Conservation (phyloP, 192 early-diverging fungal species). For the Mortierella claussenii region DNA sequence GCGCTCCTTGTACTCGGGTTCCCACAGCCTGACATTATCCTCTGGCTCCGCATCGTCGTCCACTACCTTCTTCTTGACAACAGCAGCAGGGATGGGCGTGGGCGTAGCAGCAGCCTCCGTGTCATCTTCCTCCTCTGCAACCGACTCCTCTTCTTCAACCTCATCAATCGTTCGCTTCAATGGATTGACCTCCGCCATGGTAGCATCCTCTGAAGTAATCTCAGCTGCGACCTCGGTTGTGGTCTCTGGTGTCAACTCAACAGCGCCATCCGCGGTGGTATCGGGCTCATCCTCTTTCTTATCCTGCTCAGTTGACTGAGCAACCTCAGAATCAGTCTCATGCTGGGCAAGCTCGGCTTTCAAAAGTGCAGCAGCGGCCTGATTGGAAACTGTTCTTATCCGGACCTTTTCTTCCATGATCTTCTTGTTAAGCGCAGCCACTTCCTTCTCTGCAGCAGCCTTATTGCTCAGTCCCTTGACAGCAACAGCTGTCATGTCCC, state of each 20-base stretch:
- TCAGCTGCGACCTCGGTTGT: background rate
- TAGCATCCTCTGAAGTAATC: background rate
- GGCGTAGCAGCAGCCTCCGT: slow-evolving; percentile 53
- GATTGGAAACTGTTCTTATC: slow-evolving; percentile 34
- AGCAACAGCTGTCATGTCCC: slow-evolving; percentile 45
- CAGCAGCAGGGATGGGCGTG: slow-evolving; percentile 44
- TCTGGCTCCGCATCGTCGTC: slow-evolving; percentile 66
- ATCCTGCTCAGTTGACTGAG: slow-evolving; percentile 54
- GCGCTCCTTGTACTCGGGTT: slow-evolving; percentile 78
- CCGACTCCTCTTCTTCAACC: slow-evolving; percentile 39
- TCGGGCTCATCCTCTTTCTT: slow-evolving; percentile 48
- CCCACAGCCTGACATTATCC: slow-evolving; percentile 76
- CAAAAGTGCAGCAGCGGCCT: slow-evolving; percentile 71
- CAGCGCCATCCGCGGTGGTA: too few species aligned
- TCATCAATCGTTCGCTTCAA: slow-evolving; percentile 39
- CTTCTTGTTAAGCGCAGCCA: slow-evolving; percentile 48
- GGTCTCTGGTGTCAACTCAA: background rate
- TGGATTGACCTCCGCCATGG: slow-evolving; percentile 30
- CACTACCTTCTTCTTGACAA: slow-evolving; percentile 52
- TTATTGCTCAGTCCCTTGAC: slow-evolving; percentile 40
- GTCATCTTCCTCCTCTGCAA: slow-evolving; percentile 52
- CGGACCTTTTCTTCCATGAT: slow-evolving; percentile 50
- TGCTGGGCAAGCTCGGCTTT: slow-evolving; percentile 66
- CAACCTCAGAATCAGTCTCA: slow-evolving; percentile 9
- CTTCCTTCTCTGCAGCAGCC: slow-evolving; percentile 44